These are phyloP conservation scores for Barnettozyma vustinii DNA, from an alignment of 805 yeast genomes.

Conservation along the genomic window DNA sequence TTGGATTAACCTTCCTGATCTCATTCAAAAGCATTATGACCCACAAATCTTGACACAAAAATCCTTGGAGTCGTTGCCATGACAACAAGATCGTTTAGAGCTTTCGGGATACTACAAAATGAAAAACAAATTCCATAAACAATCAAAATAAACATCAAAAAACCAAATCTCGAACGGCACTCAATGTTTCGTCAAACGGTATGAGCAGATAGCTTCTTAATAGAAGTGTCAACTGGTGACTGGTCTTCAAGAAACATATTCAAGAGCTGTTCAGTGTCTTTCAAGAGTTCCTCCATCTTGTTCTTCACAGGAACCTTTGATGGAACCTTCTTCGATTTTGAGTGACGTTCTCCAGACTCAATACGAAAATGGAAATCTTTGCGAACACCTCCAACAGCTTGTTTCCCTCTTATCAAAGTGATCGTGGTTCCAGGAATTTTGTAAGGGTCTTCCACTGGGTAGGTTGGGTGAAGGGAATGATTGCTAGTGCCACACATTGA, in stretches of 20 bases:
- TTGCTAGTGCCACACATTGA: neutral
- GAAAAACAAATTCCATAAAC: neutral
- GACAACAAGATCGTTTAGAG: neutral
- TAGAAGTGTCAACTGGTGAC: neutral
- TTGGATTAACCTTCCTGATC: neutral
- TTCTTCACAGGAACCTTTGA: neutral
- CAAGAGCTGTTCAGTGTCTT: constrained; percentile 4
- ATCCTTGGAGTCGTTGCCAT: neutral
- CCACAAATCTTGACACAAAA: neutral
- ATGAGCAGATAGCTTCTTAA: neutral
- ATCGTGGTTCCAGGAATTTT: neutral
- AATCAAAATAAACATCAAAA: neutral
- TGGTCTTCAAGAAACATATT: neutral
- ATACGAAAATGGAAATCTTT: neutral
- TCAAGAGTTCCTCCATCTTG: constrained; percentile 4
- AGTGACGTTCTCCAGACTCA: neutral
- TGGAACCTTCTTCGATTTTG: neutral
- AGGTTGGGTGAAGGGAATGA: neutral
- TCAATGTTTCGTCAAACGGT: neutral
- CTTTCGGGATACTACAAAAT: too few species aligned
- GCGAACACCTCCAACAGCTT: neutral
- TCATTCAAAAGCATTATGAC: neutral
- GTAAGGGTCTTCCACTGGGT: constrained; percentile 6
- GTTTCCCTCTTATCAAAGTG: neutral
- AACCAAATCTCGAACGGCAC: neutral